Evolutionary conservation across 2,329 filamentous ascomycete species (phyloP).

Genomic region (Fusarium clavum): DNA sequence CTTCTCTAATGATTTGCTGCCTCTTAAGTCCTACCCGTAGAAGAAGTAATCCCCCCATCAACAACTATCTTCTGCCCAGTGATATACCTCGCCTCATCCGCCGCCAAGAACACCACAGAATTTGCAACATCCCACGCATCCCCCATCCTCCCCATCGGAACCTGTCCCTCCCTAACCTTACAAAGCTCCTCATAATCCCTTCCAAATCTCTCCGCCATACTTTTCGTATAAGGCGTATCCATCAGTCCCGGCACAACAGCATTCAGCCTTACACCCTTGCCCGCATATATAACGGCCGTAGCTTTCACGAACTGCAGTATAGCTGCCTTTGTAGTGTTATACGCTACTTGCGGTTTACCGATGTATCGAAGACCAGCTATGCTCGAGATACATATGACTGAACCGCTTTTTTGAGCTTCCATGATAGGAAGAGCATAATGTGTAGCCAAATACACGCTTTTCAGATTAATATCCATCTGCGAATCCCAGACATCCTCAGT

Average conservation of each 20-base stretch:
- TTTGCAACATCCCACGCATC: slow-evolving; percentile 70
- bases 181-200: slow-evolving; percentile 63
- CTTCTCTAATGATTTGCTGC: no score
- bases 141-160: slow-evolving; percentile 69
- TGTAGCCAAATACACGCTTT: slow-evolving; percentile 65
- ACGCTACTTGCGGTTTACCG: slow-evolving; percentile 63
- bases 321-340: slow-evolving; percentile 63
- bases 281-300: slow-evolving; percentile 63
- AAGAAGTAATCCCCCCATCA: slow-evolving; percentile 58
- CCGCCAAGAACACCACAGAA: slow-evolving; percentile 67
- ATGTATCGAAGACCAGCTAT: slow-evolving; percentile 65
- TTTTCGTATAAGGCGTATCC: slow-evolving; percentile 63
- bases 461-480: slow-evolving; percentile 67
- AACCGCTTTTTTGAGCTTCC: slow-evolving; percentile 58
- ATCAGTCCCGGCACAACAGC: slow-evolving; percentile 68
- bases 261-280: slow-evolving; percentile 62
- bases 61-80: slow-evolving; percentile 67
- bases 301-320: slow-evolving; percentile 63
- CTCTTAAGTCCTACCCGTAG: slow-evolving; percentile 48
- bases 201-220: slow-evolving; percentile 58
- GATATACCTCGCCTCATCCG: slow-evolving; percentile 69
- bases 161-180: slow-evolving; percentile 64
- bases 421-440: slow-evolving; percentile 66
- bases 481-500: slow-evolving; percentile 62
- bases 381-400: slow-evolving; percentile 61